These are phyloP conservation scores for Acanthamoeba sp. DNA, from an alignment of 208 protist species.

Conservation along the genomic window DNA sequence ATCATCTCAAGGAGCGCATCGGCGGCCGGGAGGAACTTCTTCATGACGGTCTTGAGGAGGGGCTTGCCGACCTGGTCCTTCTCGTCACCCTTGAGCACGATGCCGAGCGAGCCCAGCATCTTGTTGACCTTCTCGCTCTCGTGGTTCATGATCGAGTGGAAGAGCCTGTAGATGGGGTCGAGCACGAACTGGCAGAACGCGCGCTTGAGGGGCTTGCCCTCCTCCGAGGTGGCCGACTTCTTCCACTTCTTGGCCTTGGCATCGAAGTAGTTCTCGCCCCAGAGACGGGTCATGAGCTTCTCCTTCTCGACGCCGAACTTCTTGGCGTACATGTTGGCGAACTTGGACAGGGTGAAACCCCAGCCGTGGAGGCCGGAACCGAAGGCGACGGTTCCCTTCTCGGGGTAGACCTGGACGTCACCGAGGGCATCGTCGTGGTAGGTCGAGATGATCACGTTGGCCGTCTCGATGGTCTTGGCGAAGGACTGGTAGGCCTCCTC, in stretches of 20 bases:
- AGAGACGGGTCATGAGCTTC: slow-evolving; percentile 96
- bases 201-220: slow-evolving; percentile 89
- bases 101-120: slow-evolving; percentile 95
- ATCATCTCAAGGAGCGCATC: slow-evolving; percentile 99
- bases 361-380: slow-evolving; percentile 99
- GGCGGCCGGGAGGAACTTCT: slow-evolving; percentile 97
- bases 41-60: slow-evolving; percentile 98
- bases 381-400: slow-evolving; percentile 97
- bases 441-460: slow-evolving; percentile 98
- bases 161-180: slow-evolving; percentile 98
- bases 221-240: slow-evolving; percentile 71
- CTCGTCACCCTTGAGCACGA: slow-evolving; percentile 95
- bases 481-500: slow-evolving; percentile 93
- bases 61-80: slow-evolving; percentile 94
- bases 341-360: slow-evolving; percentile 98
- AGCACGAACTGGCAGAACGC: slow-evolving; percentile 98
- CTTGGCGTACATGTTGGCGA: slow-evolving; percentile 94
- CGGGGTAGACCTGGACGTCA: slow-evolving; percentile 92
- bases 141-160: slow-evolving; percentile 96
- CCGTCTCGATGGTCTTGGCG: slow-evolving; percentile 93
- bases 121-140: slow-evolving; percentile 96
- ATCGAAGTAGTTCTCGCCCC: slow-evolving; percentile 99
- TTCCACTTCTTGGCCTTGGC: slow-evolving; percentile 94
- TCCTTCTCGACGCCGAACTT: slow-evolving; percentile 95
- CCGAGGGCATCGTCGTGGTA: slow-evolving; percentile 97